These are phyloP conservation scores for Phaseolus coccineus DNA, from an alignment of 331 rosid species.

Conservation along the genomic window DNA sequence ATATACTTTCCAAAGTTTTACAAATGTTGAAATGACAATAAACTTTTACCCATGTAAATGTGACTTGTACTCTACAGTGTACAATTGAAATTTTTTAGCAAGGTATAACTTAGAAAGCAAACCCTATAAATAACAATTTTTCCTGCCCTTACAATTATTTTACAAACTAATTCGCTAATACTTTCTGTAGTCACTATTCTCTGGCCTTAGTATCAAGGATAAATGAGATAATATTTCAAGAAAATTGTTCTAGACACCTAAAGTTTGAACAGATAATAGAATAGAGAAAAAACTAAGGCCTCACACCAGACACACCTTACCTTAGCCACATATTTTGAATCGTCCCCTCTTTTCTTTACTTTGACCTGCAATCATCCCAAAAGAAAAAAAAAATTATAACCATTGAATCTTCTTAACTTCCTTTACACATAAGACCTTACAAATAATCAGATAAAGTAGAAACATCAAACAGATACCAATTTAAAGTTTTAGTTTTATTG, in stretches of 20 bases:
- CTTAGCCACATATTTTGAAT: slow-evolving; percentile 96
- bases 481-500: slow-evolving; percentile 11
- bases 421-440: slow-evolving; percentile 3
- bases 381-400: slow-evolving; percentile 3
- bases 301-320: slow-evolving; percentile 76
- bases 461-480: slow-evolving; percentile 15
- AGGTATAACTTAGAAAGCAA: background rate
- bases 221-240: slow-evolving; percentile 33
- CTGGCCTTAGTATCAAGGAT: slow-evolving; percentile 1
- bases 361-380: slow-evolving; percentile 74
- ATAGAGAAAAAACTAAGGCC: slow-evolving; percentile 17
- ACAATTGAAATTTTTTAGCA: background rate
- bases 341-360: slow-evolving; percentile 98
- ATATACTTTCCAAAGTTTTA: slow-evolving; percentile 19
- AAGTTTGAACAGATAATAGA: slow-evolving; percentile 30
- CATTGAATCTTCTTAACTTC: slow-evolving; percentile 37
- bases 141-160: background rate
- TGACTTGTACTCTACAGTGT: slow-evolving; percentile 13
- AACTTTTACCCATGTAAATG: slow-evolving; percentile 19
- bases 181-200: slow-evolving; percentile 3
- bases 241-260: slow-evolving; percentile 24
- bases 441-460: slow-evolving; percentile 26
- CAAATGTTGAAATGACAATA: background rate
- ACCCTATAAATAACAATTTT: slow-evolving; percentile 10
- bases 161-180: slow-evolving; percentile 2